Evolutionary conservation across 768 basidiomycete genomes (phyloP).

Genomic region (Trametes cinnabarina): DNA sequence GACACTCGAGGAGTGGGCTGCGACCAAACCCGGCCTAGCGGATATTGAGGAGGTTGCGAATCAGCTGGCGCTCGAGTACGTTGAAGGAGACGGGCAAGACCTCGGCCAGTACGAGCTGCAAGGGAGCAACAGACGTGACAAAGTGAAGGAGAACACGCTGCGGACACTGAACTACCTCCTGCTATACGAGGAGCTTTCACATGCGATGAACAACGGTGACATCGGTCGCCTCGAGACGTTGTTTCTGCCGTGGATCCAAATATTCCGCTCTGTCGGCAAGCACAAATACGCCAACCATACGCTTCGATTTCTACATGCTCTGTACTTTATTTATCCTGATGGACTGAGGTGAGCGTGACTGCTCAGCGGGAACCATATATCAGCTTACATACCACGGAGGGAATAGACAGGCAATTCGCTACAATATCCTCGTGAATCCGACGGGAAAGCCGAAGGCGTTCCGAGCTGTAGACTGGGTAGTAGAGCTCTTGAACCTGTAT

Average conservation of each 20-base stretch:
- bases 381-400: background rate
- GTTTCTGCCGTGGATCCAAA: constrained; percentile 29
- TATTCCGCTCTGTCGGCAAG: constrained; percentile 33
- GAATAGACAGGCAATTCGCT: constrained; percentile 20
- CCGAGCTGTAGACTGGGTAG: constrained; percentile 38
- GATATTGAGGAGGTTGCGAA: constrained; percentile 25
- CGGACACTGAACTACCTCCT: constrained; percentile 35
- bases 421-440: constrained; percentile 35
- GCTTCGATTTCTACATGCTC: constrained; percentile 22
- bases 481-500: constrained; percentile 44
- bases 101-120: background rate
- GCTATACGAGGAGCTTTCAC: constrained; percentile 40
- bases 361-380: too few relatives aligned
- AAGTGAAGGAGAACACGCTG: constrained; percentile 34
- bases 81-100: constrained; percentile 14
- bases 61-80: constrained; percentile 11
- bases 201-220: constrained; percentile 32
- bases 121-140: constrained; percentile 24
- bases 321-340: constrained; percentile 24
- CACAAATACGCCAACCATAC: constrained; percentile 30
- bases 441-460: constrained; percentile 33
- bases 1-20: constrained; percentile 32
- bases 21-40: constrained; percentile 28
- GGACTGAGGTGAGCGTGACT: constrained; percentile 8
- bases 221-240: constrained; percentile 33